Conservation (phyloP, 768 basidiomycete species). For the Pisolithus albus region DNA sequence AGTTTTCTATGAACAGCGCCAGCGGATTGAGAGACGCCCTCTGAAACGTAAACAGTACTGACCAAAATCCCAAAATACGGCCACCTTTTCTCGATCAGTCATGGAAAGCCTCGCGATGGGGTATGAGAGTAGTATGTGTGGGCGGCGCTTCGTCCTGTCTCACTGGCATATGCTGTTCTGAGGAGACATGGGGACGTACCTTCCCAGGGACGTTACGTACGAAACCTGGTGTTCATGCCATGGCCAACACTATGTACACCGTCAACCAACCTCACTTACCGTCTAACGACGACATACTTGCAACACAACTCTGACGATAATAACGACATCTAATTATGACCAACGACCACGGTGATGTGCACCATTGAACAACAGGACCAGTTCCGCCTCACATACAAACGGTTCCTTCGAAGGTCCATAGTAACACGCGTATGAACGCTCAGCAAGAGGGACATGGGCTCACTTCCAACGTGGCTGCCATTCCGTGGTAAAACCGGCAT, state of each 20-base stretch:
- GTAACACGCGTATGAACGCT: not conserved
- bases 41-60: constrained; percentile 2
- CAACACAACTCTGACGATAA: not conserved
- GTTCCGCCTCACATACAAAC: not conserved
- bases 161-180: constrained; percentile 2
- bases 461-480: constrained; percentile 4
- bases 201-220: not conserved
- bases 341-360: not conserved
- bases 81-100: constrained; percentile 33
- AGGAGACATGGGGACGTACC: constrained; percentile 9
- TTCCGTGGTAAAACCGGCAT: constrained; percentile 8
- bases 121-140: not conserved
- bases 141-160: not conserved
- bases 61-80: constrained; percentile 38
- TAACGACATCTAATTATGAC: not conserved
- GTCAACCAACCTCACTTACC: no score
- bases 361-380: not conserved
- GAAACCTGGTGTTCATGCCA: not conserved
- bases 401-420: not conserved
- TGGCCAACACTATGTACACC: not conserved
- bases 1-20: constrained; percentile 26
- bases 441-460: not conserved
- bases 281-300: not conserved
- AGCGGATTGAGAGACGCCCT: not conserved
- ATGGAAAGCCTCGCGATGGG: constrained; percentile 20